A percentile compares a stretch with the other conserved stretches of the same genome.
These are phyloP conservation scores for Sporisorium exsertum DNA, from an alignment of 1,284 basidiomycete species.

Conservation along the genomic window DNA sequence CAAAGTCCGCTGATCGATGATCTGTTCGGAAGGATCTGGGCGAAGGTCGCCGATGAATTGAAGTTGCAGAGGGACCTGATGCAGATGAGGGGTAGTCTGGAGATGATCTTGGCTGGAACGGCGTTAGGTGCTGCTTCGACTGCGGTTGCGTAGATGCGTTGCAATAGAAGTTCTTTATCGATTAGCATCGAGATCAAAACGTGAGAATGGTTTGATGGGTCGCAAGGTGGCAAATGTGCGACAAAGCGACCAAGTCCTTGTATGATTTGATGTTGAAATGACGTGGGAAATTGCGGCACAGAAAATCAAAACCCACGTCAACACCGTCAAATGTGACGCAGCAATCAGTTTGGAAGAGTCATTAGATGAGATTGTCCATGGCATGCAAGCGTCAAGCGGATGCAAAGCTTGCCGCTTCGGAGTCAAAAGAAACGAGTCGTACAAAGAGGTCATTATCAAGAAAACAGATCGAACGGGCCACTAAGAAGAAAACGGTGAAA, in stretches of 20 bases:
- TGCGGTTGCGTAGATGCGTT: background rate
- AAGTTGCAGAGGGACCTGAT: slow-evolving; percentile 89
- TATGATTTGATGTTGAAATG: background rate
- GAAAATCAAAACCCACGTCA: background rate
- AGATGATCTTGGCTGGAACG: slow-evolving; percentile 80
- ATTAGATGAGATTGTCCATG: slow-evolving; percentile 21
- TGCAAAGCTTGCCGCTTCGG: background rate
- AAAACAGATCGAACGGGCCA: background rate
- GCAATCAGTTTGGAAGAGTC: background rate
- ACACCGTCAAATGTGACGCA: background rate
- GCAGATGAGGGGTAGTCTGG: slow-evolving; percentile 86
- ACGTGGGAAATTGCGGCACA: background rate
- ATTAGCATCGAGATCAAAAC: background rate
- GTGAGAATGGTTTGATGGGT: background rate
- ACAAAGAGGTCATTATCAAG: slow-evolving; percentile 4
- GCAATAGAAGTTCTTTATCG: background rate
- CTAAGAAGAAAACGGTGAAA: background rate
- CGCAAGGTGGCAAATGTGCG: no score
- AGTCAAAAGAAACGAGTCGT: background rate
- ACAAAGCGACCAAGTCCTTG: background rate
- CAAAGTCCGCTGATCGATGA: slow-evolving; percentile 91
- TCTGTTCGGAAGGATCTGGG: slow-evolving; percentile 83
- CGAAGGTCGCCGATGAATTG: slow-evolving; percentile 85
- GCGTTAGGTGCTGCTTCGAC: slow-evolving; percentile 49
- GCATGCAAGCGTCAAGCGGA: slow-evolving; percentile 3